A percentile compares a stretch with the other conserved stretches of the same genome.
Conservation (phyloP, 129 eudicot species). For the Deinandra increscens region DNA sequence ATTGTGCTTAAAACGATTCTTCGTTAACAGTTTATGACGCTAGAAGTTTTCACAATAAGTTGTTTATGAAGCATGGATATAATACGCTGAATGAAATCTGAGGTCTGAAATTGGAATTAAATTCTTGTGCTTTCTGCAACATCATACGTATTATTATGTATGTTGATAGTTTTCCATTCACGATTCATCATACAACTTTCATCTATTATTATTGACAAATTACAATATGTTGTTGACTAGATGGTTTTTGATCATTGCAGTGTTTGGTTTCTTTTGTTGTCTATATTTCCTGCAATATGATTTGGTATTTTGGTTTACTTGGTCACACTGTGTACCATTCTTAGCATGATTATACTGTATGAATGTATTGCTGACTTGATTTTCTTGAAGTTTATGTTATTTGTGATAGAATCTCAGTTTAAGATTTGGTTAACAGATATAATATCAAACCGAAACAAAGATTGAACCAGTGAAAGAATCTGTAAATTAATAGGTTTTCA, state of each 20-base stretch:
- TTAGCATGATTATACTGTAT: background rate
- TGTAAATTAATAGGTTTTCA: too few species aligned
- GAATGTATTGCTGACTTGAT: background rate
- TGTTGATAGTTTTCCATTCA: too few species aligned
- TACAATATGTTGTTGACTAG: background rate
- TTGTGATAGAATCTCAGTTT: background rate
- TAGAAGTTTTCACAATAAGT: constrained; percentile 11
- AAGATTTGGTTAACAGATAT: background rate
- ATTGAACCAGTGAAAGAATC: too few species aligned
- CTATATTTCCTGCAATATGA: background rate
- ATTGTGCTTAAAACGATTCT: background rate
- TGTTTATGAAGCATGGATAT: background rate
- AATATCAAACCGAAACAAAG: too few species aligned
- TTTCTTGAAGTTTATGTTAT: background rate
- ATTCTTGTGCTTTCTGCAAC: too few species aligned
- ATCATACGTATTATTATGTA: too few species aligned
- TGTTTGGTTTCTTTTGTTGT: background rate
- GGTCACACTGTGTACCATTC: background rate
- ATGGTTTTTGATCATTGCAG: background rate
- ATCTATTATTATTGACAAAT: background rate
- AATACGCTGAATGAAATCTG: background rate
- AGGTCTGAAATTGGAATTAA: background rate
- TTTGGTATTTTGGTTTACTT: background rate
- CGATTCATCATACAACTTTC: background rate
- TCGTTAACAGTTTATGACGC: background rate